Evolutionary conservation across 164 flowering plant species (phyloP).

Genomic region (Berberis vulgaris): DNA sequence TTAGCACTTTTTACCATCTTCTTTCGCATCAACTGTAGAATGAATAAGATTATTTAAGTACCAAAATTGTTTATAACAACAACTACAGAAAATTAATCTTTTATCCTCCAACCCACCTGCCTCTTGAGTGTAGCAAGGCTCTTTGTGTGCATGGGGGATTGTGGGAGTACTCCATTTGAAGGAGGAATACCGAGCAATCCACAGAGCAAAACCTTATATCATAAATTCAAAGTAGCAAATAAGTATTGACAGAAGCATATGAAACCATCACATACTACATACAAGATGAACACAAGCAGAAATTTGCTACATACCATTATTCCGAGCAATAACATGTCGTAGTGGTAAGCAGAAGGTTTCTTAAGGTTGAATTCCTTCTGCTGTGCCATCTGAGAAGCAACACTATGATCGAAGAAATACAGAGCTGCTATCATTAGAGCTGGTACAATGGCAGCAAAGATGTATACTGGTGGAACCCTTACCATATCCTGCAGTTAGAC

Average conservation of each 20-base stretch:
- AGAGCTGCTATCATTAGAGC: slow-evolving; percentile 49
- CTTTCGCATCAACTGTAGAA: slow-evolving; percentile 33
- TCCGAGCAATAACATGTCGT: slow-evolving; percentile 42
- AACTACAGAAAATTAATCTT: not conserved
- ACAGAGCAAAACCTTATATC: slow-evolving; percentile 36
- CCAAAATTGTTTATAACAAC: not conserved
- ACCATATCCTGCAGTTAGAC: slow-evolving; percentile 38
- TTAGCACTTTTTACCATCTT: slow-evolving; percentile 47
- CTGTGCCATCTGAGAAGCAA: slow-evolving; percentile 53
- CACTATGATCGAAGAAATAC: slow-evolving; percentile 55
- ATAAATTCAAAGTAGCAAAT: slow-evolving; percentile 1
- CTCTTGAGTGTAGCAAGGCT: slow-evolving; percentile 46
- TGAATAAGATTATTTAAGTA: not conserved
- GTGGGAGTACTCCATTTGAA: slow-evolving; percentile 52
- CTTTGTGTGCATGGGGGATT: slow-evolving; percentile 59
- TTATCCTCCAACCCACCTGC: slow-evolving; percentile 23
- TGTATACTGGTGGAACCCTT: slow-evolving; percentile 37
- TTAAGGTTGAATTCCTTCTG: slow-evolving; percentile 50
- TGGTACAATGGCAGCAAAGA: slow-evolving; percentile 41
- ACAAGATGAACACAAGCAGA: not conserved
- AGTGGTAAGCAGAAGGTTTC: slow-evolving; percentile 45
- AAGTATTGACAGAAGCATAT: not conserved
- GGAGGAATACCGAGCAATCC: slow-evolving; percentile 53
- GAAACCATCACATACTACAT: not conserved
- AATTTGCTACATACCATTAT: slow-evolving; percentile 26